phyloP scores from a whole-genome alignment of 768 basidiomycete species.

The Podaxis pistillaris region DNA sequence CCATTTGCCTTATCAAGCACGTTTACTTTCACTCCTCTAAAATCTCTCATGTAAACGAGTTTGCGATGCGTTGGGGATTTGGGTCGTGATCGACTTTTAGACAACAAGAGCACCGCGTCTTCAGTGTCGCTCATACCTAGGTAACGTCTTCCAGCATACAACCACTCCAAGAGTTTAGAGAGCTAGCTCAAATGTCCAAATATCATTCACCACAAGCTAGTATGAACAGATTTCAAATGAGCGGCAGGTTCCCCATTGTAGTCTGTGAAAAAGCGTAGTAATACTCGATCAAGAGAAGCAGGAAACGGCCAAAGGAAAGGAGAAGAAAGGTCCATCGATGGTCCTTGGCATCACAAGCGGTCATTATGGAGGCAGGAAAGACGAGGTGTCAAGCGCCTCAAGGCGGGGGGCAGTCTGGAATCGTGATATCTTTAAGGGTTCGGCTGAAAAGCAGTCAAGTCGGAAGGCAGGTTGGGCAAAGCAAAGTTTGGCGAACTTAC shows the following conservation, averaged over 20 bases:
- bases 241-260: not conserved
- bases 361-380: not conserved
- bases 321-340: not conserved
- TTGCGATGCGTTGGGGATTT: no score
- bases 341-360: not conserved
- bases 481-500: conserved; percentile 27
- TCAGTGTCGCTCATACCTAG: no score
- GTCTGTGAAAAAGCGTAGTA: not conserved
- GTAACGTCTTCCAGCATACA: no score
- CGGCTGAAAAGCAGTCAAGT: conserved; percentile 39
- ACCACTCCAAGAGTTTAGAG: no score
- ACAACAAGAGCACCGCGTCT: no score
- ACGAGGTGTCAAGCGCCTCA: conserved; percentile 18
- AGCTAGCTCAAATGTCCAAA: not conserved
- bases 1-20: no score
- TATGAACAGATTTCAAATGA: not conserved
- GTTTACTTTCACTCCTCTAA: no score
- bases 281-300: not conserved
- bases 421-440: conserved; percentile 65
- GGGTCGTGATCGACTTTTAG: no score
- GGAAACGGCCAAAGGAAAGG: no score
- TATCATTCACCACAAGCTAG: not conserved
- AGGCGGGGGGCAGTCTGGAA: conserved; percentile 53
- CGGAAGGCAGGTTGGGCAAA: not conserved
- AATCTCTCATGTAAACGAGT: no score